Evolutionary conservation across 2,329 filamentous ascomycete species (phyloP).

Genomic region (Paraphoma sp.): DNA sequence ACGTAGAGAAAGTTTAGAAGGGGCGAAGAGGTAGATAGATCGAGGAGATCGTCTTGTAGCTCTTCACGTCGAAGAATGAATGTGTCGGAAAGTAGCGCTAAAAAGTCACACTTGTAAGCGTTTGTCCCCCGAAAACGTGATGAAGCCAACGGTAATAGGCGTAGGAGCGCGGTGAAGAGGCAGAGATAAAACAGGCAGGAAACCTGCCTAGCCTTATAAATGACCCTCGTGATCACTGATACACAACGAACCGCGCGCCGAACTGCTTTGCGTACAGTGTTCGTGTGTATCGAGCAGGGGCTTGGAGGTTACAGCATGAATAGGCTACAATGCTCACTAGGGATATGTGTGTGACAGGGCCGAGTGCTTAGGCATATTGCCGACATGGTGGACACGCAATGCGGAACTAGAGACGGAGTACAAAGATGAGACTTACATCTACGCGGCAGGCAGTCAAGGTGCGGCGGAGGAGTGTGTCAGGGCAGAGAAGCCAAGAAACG

Average conservation of each 20-base stretch:
- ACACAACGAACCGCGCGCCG: background rate
- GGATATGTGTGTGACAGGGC: constrained; percentile 16
- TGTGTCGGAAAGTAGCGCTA: constrained; percentile 23
- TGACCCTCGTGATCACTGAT: too few relatives aligned
- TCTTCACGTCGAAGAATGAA: constrained; percentile 20
- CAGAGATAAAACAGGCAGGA: constrained; percentile 15
- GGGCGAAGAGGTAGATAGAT: constrained; percentile 8
- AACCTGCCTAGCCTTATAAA: constrained; percentile 19
- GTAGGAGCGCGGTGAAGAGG: constrained; percentile 1
- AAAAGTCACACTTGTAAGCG: constrained; percentile 25
- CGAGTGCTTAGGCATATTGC: constrained; percentile 10
- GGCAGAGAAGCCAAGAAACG: constrained; percentile 41
- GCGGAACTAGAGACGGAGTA: constrained; percentile 18
- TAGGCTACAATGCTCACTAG: constrained; percentile 9
- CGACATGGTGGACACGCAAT: constrained; percentile 16
- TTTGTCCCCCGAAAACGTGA: constrained; percentile 1
- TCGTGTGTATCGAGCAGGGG: constrained; percentile 1
- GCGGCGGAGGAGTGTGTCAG: constrained; percentile 34
- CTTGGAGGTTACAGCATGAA: constrained; percentile 8
- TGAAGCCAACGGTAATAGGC: constrained; percentile 11
- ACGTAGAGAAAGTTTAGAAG: constrained; percentile 15
- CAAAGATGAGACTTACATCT: constrained; percentile 43
- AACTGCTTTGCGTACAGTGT: constrained; percentile 1
- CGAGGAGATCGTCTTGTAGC: constrained; percentile 19
- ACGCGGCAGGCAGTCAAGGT: constrained; percentile 37